Conservation (phyloP, 78 protist genomes). For the Cavenderia fasciculata region DNA sequence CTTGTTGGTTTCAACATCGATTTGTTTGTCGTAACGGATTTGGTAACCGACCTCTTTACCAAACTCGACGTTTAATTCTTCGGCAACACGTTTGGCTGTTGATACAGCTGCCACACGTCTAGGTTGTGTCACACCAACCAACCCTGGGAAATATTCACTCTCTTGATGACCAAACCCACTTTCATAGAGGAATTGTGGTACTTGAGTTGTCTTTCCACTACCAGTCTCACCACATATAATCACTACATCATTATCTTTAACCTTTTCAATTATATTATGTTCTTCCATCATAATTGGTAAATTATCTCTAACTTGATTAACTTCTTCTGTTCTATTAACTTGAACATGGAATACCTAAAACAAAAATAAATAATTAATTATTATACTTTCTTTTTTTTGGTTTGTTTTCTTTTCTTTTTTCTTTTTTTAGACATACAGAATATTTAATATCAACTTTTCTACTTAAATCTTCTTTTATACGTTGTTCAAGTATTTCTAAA, state of each 20-base stretch:
- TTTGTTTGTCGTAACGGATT: slow-evolving; percentile 91
- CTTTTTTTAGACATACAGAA: background rate
- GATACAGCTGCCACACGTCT: slow-evolving; percentile 99
- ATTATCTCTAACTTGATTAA: slow-evolving; percentile 30
- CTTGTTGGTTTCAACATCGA: slow-evolving; percentile 53
- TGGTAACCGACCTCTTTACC: slow-evolving; percentile 92
- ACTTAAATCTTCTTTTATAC: background rate
- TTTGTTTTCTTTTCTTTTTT: background rate
- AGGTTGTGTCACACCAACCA: slow-evolving; percentile 99
- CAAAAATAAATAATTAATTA: background rate
- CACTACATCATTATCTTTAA: slow-evolving; percentile 84
- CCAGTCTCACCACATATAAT: slow-evolving; percentile 88
- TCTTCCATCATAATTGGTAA: slow-evolving; percentile 83
- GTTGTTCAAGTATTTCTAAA: slow-evolving; percentile 36
- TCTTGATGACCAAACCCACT: slow-evolving; percentile 63
- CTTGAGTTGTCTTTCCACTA: slow-evolving; percentile 84
- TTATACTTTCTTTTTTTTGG: background rate
- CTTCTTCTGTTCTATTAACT: slow-evolving; percentile 60
- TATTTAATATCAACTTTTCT: background rate
- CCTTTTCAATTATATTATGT: slow-evolving; percentile 90
- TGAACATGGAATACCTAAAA: slow-evolving; percentile 48
- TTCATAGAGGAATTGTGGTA: slow-evolving; percentile 81
- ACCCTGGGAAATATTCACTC: slow-evolving; percentile 72
- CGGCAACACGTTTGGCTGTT: slow-evolving; percentile 95
- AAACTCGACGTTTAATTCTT: slow-evolving; percentile 86